A percentile compares a stretch with the other conserved stretches of the same genome.
phyloP scores from a whole-genome alignment of 495 filamentous ascomycete genomes.

The Trichoderma virens region DNA sequence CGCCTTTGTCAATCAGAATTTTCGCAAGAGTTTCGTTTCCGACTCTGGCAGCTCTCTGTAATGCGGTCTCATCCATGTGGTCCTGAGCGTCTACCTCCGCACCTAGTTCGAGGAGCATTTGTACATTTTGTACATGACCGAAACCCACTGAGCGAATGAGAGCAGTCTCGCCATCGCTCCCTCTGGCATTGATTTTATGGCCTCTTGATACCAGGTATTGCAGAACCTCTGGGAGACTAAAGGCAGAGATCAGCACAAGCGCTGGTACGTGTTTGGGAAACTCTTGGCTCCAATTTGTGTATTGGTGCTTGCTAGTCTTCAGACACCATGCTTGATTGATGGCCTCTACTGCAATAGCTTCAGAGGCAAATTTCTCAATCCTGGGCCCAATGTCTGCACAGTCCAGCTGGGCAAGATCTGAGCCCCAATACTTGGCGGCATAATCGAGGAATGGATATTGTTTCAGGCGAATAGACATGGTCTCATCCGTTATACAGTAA shows the following conservation, averaged over 20 bases:
- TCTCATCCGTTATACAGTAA: slow-evolving; percentile 19
- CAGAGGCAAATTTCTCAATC: not conserved
- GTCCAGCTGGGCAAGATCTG: slow-evolving; percentile 18
- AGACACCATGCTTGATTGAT: not conserved
- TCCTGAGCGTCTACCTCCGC: not conserved
- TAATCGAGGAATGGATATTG: slow-evolving; percentile 29
- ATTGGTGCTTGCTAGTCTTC: not conserved
- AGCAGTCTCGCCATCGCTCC: not conserved
- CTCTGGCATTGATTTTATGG: not conserved
- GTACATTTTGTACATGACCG: not conserved
- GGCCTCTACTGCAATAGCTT: not conserved
- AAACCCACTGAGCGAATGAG: not conserved
- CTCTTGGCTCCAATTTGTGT: not conserved
- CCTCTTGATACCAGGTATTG: not conserved
- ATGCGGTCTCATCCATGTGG: not conserved
- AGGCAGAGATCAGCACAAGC: not conserved
- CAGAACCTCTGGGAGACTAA: not conserved
- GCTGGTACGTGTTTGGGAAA: not conserved
- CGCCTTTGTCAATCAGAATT: not conserved
- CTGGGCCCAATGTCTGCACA: not conserved
- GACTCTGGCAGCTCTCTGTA: not conserved
- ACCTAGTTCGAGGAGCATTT: not conserved
- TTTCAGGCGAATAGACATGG: slow-evolving; percentile 19
- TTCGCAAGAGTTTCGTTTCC: not conserved
- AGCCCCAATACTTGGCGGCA: slow-evolving; percentile 32